These are phyloP conservation scores for Theobroma cacao DNA, from an alignment of 345 rosid species.

Conservation along the genomic window DNA sequence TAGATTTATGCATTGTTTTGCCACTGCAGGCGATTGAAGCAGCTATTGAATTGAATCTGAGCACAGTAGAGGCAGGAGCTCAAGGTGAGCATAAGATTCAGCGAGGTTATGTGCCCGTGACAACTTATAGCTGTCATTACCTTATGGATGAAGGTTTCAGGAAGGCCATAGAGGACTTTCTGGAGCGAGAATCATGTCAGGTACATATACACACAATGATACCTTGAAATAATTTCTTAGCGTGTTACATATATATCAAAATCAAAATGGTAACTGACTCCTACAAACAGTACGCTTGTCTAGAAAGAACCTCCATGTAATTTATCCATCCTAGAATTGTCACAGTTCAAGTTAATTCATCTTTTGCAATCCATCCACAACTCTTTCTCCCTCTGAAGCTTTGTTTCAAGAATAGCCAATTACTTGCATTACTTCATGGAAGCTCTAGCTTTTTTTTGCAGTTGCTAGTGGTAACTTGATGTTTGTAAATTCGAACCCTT, in stretches of 20 bases:
- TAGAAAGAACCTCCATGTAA: neutral
- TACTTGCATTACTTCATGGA: neutral
- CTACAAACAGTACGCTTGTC: neutral
- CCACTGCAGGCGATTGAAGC: slow-evolving; percentile 80
- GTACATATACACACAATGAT: slow-evolving; percentile 21
- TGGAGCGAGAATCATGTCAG: slow-evolving; percentile 74
- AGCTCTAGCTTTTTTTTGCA: neutral
- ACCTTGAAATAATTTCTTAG: neutral
- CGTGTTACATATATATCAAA: neutral
- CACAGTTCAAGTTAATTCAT: neutral
- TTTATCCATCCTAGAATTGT: neutral
- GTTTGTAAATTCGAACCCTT: neutral
- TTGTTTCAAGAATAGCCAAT: neutral
- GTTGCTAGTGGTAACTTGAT: neutral
- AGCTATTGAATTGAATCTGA: slow-evolving; percentile 72
- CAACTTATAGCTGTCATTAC: slow-evolving; percentile 90
- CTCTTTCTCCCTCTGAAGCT: neutral
- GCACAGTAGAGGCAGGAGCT: slow-evolving; percentile 95
- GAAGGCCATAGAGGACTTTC: slow-evolving; percentile 66
- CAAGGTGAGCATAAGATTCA: slow-evolving; percentile 98
- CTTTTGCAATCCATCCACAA: neutral
- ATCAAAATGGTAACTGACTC: neutral
- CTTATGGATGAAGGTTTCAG: slow-evolving; percentile 60
- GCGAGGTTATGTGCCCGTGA: slow-evolving; percentile 86
- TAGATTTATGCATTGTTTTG: neutral